phyloP scores from a whole-genome alignment of 345 rosid species.

The Aurinia saxatilis region DNA sequence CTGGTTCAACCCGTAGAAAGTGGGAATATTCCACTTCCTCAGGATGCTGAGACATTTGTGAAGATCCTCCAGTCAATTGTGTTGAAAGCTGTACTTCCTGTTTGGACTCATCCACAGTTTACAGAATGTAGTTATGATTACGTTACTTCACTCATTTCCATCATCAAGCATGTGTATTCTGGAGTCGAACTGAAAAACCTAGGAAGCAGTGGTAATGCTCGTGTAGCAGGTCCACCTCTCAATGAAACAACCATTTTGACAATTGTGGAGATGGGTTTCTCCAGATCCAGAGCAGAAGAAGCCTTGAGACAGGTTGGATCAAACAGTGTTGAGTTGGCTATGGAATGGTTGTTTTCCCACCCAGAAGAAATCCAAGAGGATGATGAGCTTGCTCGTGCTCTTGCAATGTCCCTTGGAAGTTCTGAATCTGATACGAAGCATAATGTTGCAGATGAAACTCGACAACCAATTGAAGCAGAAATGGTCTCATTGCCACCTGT shows the following conservation, averaged over 20 bases:
- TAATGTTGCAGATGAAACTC: constrained; percentile 42
- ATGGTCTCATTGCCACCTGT: constrained; percentile 76
- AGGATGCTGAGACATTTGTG: constrained; percentile 84
- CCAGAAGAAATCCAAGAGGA: constrained; percentile 89
- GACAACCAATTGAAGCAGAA: constrained; percentile 61
- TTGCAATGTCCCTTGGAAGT: constrained; percentile 91
- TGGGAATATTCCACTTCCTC: constrained; percentile 63
- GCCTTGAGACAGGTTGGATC: constrained; percentile 92
- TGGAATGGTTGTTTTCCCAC: constrained; percentile 97
- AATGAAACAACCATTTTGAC: constrained; percentile 81
- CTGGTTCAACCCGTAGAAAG: constrained; percentile 66
- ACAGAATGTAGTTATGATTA: constrained; percentile 73
- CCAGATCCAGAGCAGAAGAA: constrained; percentile 93
- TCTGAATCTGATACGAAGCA: constrained; percentile 77
- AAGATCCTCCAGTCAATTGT: constrained; percentile 92
- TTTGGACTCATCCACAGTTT: constrained; percentile 85
- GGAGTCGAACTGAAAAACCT: constrained; percentile 88
- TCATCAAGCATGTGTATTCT: constrained; percentile 77
- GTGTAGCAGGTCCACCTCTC: constrained; percentile 78
- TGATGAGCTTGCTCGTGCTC: constrained; percentile 97
- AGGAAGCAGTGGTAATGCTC: constrained; percentile 44
- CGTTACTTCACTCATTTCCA: constrained; percentile 67
- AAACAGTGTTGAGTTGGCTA: constrained; percentile 91
- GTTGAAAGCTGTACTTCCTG: constrained; percentile 84
- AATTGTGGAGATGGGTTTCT: constrained; percentile 96